Base-by-base conservation (phyloP, 2,329 filamentous ascomycete genomes). In the Diaporthe amygdali region DNA sequence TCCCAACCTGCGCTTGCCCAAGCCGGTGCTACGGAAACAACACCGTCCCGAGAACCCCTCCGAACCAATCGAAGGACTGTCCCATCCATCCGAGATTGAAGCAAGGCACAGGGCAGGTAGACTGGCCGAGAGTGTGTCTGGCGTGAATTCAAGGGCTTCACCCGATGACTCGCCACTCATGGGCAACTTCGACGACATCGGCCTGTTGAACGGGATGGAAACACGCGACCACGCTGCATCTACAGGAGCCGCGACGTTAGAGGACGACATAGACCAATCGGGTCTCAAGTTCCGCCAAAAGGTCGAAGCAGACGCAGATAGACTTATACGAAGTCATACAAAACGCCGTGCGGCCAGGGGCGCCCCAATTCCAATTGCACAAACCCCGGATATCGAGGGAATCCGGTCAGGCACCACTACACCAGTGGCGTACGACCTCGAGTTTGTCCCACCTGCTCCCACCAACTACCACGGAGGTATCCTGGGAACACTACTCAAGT, bases 381-480 rank as follows among this genome's bases (percentile, higher is more conserved):
- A 56, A 9, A 27, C 41, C 12, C 52, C 34, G 15, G 55, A 66
- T 22, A 54, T 66, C n/a, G 17, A 25, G 30, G 46, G 39, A 22
- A 22, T 55, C 3, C 72, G 72, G 25, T 79, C 80, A 5, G 79
- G 79, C 20, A 71, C 76, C 15, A 74, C 74, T 6, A 81, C 80
- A 0, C 80, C 80, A 87, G 61, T 94, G 83, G 56, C 91, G 88
- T 55, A 90, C 76, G 73, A 94, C 83, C 51, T 88, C 77, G 79
- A 88, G 37, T 94, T 93, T 77, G 88, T 93, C 22, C 71, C 71
- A 15, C 90, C 91, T 54, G 85, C 86, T 51, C 93, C 93, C 5
- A 82, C 85, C 27, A 88, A 91, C 73, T 95, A 94, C 78, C 89
- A 91, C 63, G 92, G 91, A 37, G 93, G 94, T 37, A 89, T 96